Conservation (phyloP, 176 grass and related monocot species). For the Oryza glumipatula region DNA sequence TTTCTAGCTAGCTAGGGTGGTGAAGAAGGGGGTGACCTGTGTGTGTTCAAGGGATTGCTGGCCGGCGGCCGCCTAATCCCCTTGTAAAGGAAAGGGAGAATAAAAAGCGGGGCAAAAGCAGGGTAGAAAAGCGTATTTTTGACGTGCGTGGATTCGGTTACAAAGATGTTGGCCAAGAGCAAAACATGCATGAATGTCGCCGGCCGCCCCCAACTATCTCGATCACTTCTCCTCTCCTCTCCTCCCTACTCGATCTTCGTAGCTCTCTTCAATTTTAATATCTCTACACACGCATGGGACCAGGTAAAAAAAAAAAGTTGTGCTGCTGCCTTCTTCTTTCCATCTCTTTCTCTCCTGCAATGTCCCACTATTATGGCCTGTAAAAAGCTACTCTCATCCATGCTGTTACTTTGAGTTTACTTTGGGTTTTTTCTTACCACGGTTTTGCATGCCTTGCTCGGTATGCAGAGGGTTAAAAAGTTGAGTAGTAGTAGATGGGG, state of each 20-base stretch:
- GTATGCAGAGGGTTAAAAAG: slow-evolving; percentile 40
- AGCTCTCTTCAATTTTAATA: background rate
- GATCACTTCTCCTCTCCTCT: background rate
- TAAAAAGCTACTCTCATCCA: slow-evolving; percentile 1
- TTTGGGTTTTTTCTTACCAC: background rate
- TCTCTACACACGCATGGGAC: background rate
- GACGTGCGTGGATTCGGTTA: slow-evolving; percentile 24
- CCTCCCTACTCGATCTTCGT: background rate
- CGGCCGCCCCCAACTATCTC: background rate
- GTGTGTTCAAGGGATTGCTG: no score
- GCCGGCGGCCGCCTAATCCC: no score
- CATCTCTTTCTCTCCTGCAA: background rate
- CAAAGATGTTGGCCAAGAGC: slow-evolving; percentile 53
- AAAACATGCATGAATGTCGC: slow-evolving; percentile 64
- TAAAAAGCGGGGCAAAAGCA: background rate
- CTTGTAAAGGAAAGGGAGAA: background rate
- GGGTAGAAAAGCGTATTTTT: background rate
- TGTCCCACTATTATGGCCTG: background rate
- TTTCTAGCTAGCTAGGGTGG: no score
- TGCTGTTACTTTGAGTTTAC: slow-evolving; percentile 16
- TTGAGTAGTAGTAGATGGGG: background rate
- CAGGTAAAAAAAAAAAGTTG: background rate
- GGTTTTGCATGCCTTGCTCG: background rate
- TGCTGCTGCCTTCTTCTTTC: background rate
- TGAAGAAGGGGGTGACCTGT: no score